Conservation (phyloP, 768 basidiomycete species). For the Trametopsis cervina region DNA sequence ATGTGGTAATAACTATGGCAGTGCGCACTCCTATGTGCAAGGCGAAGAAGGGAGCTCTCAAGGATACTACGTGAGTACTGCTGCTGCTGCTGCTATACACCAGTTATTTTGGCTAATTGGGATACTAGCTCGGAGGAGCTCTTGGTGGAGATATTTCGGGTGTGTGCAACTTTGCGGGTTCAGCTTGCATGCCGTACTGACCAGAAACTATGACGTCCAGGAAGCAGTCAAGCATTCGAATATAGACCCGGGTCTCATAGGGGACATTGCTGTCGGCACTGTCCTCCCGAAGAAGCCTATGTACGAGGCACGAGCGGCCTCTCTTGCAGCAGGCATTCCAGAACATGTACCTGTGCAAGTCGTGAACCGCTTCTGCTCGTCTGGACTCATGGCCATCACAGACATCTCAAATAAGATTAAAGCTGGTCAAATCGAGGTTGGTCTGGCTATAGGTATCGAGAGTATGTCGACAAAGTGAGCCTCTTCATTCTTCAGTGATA, state of each 20-base stretch:
- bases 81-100: constrained; percentile 1
- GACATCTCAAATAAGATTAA: constrained; percentile 71
- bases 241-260: constrained; percentile 58
- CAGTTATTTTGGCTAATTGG: no score
- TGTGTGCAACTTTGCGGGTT: constrained; percentile 16
- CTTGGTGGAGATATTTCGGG: constrained; percentile 78
- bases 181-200: constrained; percentile 14
- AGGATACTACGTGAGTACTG: constrained; percentile 52
- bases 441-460: constrained; percentile 78
- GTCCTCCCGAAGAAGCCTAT: constrained; percentile 58
- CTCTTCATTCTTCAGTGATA: constrained; percentile 7
- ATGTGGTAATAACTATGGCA: constrained; percentile 80
- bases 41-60: constrained; percentile 69
- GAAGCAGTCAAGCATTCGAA: constrained; percentile 50
- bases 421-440: constrained; percentile 73
- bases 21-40: constrained; percentile 72
- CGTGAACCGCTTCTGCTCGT: constrained; percentile 79
- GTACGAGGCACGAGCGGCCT: constrained; percentile 68
- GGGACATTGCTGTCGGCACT: constrained; percentile 77
- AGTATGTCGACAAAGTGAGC: constrained; percentile 75
- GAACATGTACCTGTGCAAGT: constrained; percentile 68
- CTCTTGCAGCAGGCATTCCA: constrained; percentile 76
- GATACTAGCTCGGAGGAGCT: constrained; percentile 71
- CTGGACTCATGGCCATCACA: constrained; percentile 80
- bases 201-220: constrained; percentile 25